Base-by-base conservation (phyloP, 1,284 basidiomycete species). In the Melampsora abietis-canadensis region DNA sequence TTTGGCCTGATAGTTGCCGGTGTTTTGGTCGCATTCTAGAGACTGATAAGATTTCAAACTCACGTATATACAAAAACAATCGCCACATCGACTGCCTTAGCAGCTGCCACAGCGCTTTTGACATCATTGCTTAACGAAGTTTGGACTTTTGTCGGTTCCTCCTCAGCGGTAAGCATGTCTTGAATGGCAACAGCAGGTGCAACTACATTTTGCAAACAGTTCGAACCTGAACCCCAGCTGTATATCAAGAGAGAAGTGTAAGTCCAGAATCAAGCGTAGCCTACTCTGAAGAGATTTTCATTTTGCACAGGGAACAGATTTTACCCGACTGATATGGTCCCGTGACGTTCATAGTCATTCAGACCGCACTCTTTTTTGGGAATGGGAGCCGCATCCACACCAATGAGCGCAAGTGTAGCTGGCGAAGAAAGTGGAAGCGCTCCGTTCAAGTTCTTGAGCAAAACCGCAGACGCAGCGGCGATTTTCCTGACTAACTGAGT, bases 391-490 rank as follows among this genome's bases (percentile, higher is more conserved):
- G 75, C 75, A 47, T 76, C 75, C 21, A 48, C 31, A 10, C 75
- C 75, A 62, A 76, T 63, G 3, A 76, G 61, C 2, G 65, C 74
- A 31, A 75, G 27, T 6, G 59, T 59, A n/a, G 24, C 62, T 19
- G 75, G 75, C 14, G 66, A 57, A 40, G 77, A 76, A 10, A 79
- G 76, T 6, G 78, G 78, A 12, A 79, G 75, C 57, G 46, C 27
- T 51, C 77, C 73, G 64, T 74, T 63, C 12, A 31, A 68, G 77
- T 80, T 80, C 67, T 80, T 80, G 68, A 80, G 70, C 27, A 80
- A 65, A 17, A 78, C 77, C 44, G 79, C 76, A 19, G 76, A 77
- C 21, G 78, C 79, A 19, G 57, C 74, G 7, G 78, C 79, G 30
- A 80, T 77, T 60, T 78, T 62, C 30, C 77, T 68, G 27, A 79